Base-by-base conservation (phyloP, 148 eudicot species). In the Cornus florida region DNA sequence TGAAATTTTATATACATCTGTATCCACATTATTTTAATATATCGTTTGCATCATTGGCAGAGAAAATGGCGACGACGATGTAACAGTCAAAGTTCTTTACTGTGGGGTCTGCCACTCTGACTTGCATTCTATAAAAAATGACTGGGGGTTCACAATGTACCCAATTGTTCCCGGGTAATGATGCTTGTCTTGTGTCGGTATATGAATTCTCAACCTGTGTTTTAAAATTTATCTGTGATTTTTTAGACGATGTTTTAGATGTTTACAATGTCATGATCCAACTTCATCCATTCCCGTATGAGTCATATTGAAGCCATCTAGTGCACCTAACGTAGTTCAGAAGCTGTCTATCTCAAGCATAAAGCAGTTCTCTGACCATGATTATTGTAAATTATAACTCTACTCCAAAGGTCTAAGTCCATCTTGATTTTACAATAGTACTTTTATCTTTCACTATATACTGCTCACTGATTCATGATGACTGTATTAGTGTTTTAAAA, bases 21-120 rank as follows among this genome's bases (percentile, higher is more conserved):
- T 53, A 53, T 53, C 19, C 59, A 53, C 12, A 53, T 53, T 12
- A 17, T 53, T 53, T 11, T 53, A 4, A 53, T 1, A 12, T 16
- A 7, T 53, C 4, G 2, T 53, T 53, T 7, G 19, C 3, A 11
- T 1, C 19, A 43, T 67, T 80, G 46, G 80, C 91, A 91, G 95
- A 79, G 95, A 82, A 70, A 85, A 85, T 56, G 86, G 88, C 16
- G 88, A 85, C 43, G 89, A 90, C 33, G 95, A 91, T 83, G 91
- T 91, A 4, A 79, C 85, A 0, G 56, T 91, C 50, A 90, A 88
- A 79, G 84, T 91, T 39, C 88, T 77, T 38, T 91, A 82, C 76
- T 91, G 93, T 83, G 95, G 95, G 22, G 77, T 91, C 65, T 91
- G 95, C 74, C 95, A 91, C 86, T 88, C 95, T 31, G 95, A 91